phyloP scores from a whole-genome alignment of 148 eudicot genomes.

The Vaccinium corymbosum region DNA sequence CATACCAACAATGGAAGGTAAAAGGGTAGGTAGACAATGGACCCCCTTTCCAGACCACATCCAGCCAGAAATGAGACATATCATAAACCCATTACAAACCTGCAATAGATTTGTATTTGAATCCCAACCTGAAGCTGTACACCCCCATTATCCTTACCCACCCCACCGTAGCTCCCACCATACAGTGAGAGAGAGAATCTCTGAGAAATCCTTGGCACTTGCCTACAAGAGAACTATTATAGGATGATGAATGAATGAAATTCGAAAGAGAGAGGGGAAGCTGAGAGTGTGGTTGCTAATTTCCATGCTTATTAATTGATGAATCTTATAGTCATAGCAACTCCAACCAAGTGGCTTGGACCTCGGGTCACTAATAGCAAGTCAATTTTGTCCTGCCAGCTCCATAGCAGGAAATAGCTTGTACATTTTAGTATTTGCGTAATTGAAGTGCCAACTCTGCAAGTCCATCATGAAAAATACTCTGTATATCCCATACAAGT shows the following conservation, averaged over 20 bases:
- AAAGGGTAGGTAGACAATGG: not conserved
- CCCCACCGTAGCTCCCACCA: not conserved
- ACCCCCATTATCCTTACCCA: not conserved
- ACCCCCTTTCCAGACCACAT: not conserved
- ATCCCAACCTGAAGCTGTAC: not conserved
- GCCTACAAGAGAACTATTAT: not conserved
- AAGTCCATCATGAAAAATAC: not conserved
- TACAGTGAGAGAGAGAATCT: not conserved
- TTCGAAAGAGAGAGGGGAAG: not conserved
- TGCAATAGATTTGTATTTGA: not conserved
- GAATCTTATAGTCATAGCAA: not conserved
- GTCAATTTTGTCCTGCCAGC: not conserved
- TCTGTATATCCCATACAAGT: not conserved
- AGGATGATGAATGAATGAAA: not conserved
- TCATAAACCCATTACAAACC: not conserved
- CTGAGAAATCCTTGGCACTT: not conserved
- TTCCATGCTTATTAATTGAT: not conserved
- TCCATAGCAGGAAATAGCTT: not conserved
- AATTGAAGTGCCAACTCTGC: not conserved
- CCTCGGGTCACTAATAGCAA: not conserved
- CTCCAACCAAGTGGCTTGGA: not conserved
- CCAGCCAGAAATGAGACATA: not conserved
- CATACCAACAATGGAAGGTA: not conserved
- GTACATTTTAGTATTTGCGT: not conserved
- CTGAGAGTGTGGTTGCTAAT: not conserved